Percentiles rank a stretch among this genome's conserved stretches.
Evolutionary conservation across 2,329 filamentous ascomycete species (phyloP).

Genomic region (Penicillium sp.): DNA sequence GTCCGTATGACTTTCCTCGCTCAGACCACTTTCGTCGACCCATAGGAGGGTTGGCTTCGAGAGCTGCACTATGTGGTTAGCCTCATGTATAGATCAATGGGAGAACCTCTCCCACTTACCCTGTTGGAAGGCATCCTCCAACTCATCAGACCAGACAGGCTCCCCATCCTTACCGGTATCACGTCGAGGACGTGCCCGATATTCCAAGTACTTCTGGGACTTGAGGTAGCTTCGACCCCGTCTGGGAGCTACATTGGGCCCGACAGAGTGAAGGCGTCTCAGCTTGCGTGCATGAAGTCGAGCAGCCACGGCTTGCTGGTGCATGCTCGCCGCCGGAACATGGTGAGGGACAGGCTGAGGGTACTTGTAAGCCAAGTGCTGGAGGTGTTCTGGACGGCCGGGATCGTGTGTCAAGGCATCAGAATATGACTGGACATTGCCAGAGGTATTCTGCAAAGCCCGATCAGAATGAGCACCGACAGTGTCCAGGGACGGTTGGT

Average conservation of each 20-base stretch:
- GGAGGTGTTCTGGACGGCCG: constrained; percentile 34
- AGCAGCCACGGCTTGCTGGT: constrained; percentile 30
- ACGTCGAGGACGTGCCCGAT: constrained; percentile 41
- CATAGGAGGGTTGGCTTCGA: constrained; percentile 55
- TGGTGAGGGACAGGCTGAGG: constrained; percentile 29
- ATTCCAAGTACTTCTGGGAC: constrained; percentile 44
- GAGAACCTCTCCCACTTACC: constrained; percentile 29
- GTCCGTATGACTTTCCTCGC: constrained; percentile 52
- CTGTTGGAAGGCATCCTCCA: constrained; percentile 48
- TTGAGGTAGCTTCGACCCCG: constrained; percentile 36
- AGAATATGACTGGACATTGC: constrained; percentile 42
- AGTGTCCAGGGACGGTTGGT: constrained; percentile 35
- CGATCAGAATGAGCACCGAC: constrained; percentile 36
- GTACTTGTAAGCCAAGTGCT: constrained; percentile 37
- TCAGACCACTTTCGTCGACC: constrained; percentile 52
- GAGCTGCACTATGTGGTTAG: constrained; percentile 35
- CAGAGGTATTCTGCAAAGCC: constrained; percentile 42
- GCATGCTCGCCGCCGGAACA: constrained; percentile 23
- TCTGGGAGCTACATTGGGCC: constrained; percentile 25
- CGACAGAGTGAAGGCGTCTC: constrained; percentile 34
- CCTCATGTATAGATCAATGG: neutral
- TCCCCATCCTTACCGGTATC: constrained; percentile 44
- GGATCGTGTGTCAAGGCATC: constrained; percentile 29
- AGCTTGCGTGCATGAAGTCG: constrained; percentile 35
- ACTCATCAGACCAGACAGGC: constrained; percentile 44